phyloP scores from a whole-genome alignment of 257 asterid genomes.

The Mitragyna speciosa region DNA sequence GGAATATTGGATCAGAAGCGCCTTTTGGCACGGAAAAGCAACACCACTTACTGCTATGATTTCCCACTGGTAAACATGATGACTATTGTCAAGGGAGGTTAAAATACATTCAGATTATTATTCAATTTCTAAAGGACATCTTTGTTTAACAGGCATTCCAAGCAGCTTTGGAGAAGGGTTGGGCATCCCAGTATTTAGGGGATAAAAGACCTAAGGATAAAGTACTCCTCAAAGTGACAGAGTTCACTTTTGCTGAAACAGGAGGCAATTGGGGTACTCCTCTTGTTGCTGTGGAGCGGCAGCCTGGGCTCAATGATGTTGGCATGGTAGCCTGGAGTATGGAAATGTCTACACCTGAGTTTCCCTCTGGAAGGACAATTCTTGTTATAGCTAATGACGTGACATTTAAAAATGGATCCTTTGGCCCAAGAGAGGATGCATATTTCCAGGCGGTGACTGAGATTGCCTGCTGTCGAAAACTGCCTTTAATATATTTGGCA shows the following conservation, averaged over 20 bases:
- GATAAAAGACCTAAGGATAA: slow-evolving; percentile 54
- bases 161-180: slow-evolving; percentile 73
- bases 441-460: slow-evolving; percentile 89
- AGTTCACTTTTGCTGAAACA: slow-evolving; percentile 61
- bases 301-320: slow-evolving; percentile 75
- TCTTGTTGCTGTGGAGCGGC: slow-evolving; percentile 62
- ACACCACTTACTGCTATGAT: slow-evolving; percentile 95
- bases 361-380: slow-evolving; percentile 84
- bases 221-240: slow-evolving; percentile 54
- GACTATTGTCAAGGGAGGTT: slow-evolving; percentile 2
- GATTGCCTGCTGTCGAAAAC: slow-evolving; percentile 68
- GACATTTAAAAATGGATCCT: slow-evolving; percentile 88
- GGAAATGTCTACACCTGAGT: slow-evolving; percentile 95
- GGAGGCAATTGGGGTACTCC: slow-evolving; percentile 90
- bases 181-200: slow-evolving; percentile 46
- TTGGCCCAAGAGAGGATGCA: slow-evolving; percentile 94
- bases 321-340: slow-evolving; percentile 98
- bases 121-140: slow-evolving; percentile 18
- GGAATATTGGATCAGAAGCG: slow-evolving; percentile 88
- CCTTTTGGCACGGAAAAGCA: slow-evolving; percentile 83
- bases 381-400: slow-evolving; percentile 84
- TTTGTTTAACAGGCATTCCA: slow-evolving; percentile 70
- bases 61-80: slow-evolving; percentile 77
- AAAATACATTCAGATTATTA: neutral
- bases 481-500: slow-evolving; percentile 91